Base-by-base conservation (phyloP, 2,329 filamentous ascomycete species). In the Aspergillus sp. region DNA sequence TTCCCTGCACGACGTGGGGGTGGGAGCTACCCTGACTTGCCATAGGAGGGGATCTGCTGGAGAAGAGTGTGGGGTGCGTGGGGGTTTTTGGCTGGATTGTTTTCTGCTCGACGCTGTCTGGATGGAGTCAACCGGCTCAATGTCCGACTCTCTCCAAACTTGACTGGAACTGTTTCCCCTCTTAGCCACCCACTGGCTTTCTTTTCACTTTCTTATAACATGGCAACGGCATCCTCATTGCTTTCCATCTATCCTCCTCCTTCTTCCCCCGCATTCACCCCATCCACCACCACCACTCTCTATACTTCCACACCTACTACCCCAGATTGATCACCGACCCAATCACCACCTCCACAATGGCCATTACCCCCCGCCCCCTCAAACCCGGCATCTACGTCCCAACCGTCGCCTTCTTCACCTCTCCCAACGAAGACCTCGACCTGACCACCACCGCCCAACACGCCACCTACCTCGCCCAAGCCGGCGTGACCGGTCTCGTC, bases 401-500 rank as follows among this genome's bases (percentile, higher is more conserved):
- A 25, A 91, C 89, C 17, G 82, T 90, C 69, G 88, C 88, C 74
- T 91, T 92, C 80, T 92, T 92, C 74, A 80, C 89, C 58, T 75
- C 81, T 2, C 81, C 79, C 21, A 78, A 78, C 50, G 89, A 92
- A 73, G 85, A 91, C 58, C 78, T 92, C 58, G 89, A 92, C 70
- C 80, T 84, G 12, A 76, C 80, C 38, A 85, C 86, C 41, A 87
- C 88, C 60, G 81, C 84, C 52, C 82, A 80, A 55, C 77, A 81
- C 64, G 87, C 89, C 39, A 84, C 90, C 55, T 86, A 87, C 68
- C 85, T 94, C n/a, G 90, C 89, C 50, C 75, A 83, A 58, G 85
- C 89, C 28, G 91, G 91, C 64, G 85, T 93, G 45, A 84, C 88
- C 15, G 90, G 90, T 19, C 82, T 94, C 50, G 89, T 90, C 52